Percentiles rank a stretch among this genome's conserved stretches.
phyloP scores from a whole-genome alignment of 164 flowering plant species.

The Stephania japonica region DNA sequence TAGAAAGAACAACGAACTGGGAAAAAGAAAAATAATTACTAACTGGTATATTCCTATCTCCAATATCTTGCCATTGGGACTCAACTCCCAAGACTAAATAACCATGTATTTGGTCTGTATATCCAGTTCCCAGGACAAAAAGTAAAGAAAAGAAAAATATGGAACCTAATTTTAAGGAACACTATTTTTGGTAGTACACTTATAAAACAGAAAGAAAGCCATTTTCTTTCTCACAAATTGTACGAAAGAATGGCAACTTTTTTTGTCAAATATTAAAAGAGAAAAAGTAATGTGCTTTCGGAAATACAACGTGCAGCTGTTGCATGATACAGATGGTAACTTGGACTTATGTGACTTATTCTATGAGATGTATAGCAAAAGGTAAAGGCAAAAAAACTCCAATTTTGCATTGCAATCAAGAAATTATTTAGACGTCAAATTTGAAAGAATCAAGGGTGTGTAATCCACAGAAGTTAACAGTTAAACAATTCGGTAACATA shows the following conservation, averaged over 20 bases:
- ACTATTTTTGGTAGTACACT: too few relatives aligned
- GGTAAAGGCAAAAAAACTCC: constrained; percentile 1
- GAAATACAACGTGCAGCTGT: too few relatives aligned
- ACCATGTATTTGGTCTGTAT: not conserved
- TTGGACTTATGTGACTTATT: not conserved
- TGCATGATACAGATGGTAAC: too few relatives aligned
- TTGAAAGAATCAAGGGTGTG: too few relatives aligned
- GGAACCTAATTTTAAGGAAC: too few relatives aligned
- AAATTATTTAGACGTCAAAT: too few relatives aligned
- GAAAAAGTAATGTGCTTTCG: too few relatives aligned
- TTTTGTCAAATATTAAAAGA: too few relatives aligned
- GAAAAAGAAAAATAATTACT: not conserved
- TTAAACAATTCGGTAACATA: too few relatives aligned
- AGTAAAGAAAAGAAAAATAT: not conserved
- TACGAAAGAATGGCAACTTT: not conserved
- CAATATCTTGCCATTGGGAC: not conserved
- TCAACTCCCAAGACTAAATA: not conserved
- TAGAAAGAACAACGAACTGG: not conserved
- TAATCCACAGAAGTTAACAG: too few relatives aligned
- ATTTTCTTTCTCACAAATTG: not conserved
- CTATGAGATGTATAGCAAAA: not conserved
- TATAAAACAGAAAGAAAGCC: not conserved
- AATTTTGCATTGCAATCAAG: not conserved
- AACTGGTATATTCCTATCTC: not conserved
- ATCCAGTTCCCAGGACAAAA: not conserved